These are phyloP conservation scores for Coccomyxa sp. DNA, from an alignment of 139 green algal genomes.

Conservation along the genomic window DNA sequence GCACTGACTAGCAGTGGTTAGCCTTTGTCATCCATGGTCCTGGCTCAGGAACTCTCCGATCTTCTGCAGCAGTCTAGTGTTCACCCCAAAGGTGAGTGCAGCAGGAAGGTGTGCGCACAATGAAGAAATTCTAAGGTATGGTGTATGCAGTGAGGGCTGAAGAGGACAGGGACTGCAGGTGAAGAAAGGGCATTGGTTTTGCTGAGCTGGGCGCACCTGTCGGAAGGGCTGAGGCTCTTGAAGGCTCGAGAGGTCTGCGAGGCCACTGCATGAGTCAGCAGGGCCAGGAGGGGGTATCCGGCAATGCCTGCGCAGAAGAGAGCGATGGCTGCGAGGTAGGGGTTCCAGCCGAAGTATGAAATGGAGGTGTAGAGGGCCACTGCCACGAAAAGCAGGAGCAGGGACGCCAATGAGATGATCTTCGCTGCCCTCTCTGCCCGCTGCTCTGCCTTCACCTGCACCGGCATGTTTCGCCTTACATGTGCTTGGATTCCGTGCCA, in stretches of 20 bases:
- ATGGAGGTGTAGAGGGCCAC: not conserved
- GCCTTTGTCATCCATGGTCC: too few relatives aligned
- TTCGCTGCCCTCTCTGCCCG: not conserved
- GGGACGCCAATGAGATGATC: not conserved
- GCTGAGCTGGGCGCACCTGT: not conserved
- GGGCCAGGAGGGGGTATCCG: not conserved
- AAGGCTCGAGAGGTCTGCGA: not conserved
- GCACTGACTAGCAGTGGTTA: too few relatives aligned
- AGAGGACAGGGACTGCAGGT: not conserved
- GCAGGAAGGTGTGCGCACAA: not conserved
- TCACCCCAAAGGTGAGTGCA: not conserved
- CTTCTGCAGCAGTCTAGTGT: not conserved
- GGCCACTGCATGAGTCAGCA: not conserved
- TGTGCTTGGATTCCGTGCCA: too few relatives aligned
- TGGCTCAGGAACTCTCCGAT: not conserved
- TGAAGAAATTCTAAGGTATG: not conserved
- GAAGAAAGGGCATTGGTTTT: too few relatives aligned
- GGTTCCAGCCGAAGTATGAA: not conserved
- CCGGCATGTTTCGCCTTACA: not conserved
- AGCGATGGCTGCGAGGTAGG: not conserved
- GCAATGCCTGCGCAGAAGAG: not conserved
- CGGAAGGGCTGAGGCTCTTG: not conserved
- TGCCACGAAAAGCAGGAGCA: not conserved
- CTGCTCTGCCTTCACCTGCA: not conserved
- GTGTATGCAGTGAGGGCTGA: not conserved